These are phyloP conservation scores for Naegleria gruberi DNA, from an alignment of 208 protist species.

Conservation along the genomic window DNA sequence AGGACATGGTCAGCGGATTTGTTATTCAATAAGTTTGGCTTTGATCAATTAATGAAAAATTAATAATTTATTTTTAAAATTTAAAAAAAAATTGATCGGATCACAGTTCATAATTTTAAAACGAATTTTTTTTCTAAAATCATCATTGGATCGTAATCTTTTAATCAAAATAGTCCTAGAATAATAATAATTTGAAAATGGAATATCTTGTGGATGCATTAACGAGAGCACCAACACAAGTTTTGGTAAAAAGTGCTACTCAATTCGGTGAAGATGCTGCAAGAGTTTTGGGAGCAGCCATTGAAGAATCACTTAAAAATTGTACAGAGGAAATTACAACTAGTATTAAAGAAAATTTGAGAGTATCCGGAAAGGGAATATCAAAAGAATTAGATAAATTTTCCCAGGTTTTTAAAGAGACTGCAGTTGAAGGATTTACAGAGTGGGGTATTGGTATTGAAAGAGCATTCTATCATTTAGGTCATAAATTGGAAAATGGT, in stretches of 20 bases:
- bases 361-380: neutral
- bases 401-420: neutral
- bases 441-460: constrained; percentile 23
- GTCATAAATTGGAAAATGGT: constrained; percentile 18
- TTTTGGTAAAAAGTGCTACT: neutral
- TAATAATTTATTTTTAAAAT: too few species aligned
- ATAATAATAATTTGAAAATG: neutral
- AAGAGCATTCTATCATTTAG: constrained; percentile 1
- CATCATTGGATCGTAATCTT: too few species aligned
- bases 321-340: constrained; percentile 4
- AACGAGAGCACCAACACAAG: constrained; percentile 8
- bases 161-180: too few species aligned
- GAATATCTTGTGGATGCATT: neutral
- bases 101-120: too few species aligned
- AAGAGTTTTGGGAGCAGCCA: neutral
- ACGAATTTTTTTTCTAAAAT: too few species aligned
- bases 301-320: constrained; percentile 19
- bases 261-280: constrained; percentile 15
- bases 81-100: too few species aligned
- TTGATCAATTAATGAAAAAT: too few species aligned
- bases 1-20: too few species aligned
- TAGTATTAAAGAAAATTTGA: neutral
- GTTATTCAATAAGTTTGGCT: too few species aligned
- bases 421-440: neutral
- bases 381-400: neutral